Conservation (phyloP, 768 basidiomycete species). For the Kwoniella dendrophila region DNA sequence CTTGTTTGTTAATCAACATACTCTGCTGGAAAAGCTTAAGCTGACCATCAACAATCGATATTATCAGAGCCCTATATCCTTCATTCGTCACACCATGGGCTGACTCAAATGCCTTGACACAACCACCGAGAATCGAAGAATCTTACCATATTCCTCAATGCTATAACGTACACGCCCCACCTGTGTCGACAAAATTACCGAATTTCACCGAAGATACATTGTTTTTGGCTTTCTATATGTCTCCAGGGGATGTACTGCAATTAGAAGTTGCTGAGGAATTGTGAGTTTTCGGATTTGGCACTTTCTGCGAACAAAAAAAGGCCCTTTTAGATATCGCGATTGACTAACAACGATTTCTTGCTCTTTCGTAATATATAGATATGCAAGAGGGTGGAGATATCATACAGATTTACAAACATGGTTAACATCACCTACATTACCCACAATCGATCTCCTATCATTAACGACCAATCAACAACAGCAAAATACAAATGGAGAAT, state of each 20-base stretch:
- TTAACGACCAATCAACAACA: background rate
- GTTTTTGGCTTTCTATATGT: conserved; percentile 97
- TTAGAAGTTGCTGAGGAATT: conserved; percentile 88
- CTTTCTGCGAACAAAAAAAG: background rate
- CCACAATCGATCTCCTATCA: conserved; percentile 13
- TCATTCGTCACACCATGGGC: conserved; percentile 97
- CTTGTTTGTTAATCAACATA: background rate
- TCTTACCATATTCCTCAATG: conserved; percentile 87
- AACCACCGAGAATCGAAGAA: conserved; percentile 68
- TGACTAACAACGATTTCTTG: background rate
- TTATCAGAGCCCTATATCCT: conserved; percentile 74
- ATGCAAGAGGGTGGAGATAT: conserved; percentile 92
- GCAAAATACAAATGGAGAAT: conserved; percentile 61
- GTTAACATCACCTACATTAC: conserved; percentile 80
- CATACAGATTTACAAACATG: conserved; percentile 87
- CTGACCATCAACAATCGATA: conserved; percentile 10
- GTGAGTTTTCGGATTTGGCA: conserved; percentile 61
- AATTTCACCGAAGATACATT: conserved; percentile 90
- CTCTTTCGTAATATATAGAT: conserved; percentile 60
- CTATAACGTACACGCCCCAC: conserved; percentile 87
- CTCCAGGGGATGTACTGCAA: conserved; percentile 86
- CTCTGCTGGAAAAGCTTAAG: background rate
- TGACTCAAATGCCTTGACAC: conserved; percentile 66
- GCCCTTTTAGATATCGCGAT: background rate
- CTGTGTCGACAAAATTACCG: conserved; percentile 61